Evolutionary conservation across 148 eudicot species (phyloP).

Genomic region (Pharnaceum exiguum): DNA sequence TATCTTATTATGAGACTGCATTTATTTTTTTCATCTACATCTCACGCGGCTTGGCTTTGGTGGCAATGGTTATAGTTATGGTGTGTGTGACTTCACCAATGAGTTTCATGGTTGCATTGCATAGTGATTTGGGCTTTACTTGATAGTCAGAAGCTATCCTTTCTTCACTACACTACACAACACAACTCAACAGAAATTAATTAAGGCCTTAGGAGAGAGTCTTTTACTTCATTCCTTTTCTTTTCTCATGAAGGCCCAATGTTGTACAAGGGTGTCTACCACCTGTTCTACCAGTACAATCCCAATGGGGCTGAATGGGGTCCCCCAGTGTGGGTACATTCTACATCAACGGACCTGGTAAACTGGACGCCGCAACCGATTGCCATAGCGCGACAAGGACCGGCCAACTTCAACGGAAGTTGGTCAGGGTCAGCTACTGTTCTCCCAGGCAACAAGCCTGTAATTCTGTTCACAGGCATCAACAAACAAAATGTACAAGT

Average conservation of each 20-base stretch:
- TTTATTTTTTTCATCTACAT: no score
- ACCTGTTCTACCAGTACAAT: slow-evolving; percentile 76
- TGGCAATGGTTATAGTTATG: no score
- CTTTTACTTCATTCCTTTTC: no score
- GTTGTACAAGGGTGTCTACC: slow-evolving; percentile 65
- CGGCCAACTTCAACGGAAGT: slow-evolving; percentile 48
- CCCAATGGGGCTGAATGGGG: slow-evolving; percentile 50
- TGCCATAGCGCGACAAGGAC: slow-evolving; percentile 37
- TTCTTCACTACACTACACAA: no score
- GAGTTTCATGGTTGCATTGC: no score
- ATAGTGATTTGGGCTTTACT: no score
- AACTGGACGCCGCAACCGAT: slow-evolving; percentile 58
- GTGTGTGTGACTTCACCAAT: no score
- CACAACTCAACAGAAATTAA: no score
- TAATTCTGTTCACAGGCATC: slow-evolving; percentile 58
- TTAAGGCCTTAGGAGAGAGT: no score
- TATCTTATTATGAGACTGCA: no score
- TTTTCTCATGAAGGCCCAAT: slow-evolving; percentile 74
- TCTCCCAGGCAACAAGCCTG: slow-evolving; percentile 41
- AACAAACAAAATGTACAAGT: slow-evolving; percentile 36
- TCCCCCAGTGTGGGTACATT: slow-evolving; percentile 67
- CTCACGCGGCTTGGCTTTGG: no score
- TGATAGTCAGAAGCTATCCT: no score
- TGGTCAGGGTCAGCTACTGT: slow-evolving; percentile 76
- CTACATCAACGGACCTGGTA: slow-evolving; percentile 55